Conservation (phyloP, 2,329 filamentous ascomycete genomes). For the Talaromyces sp. region DNA sequence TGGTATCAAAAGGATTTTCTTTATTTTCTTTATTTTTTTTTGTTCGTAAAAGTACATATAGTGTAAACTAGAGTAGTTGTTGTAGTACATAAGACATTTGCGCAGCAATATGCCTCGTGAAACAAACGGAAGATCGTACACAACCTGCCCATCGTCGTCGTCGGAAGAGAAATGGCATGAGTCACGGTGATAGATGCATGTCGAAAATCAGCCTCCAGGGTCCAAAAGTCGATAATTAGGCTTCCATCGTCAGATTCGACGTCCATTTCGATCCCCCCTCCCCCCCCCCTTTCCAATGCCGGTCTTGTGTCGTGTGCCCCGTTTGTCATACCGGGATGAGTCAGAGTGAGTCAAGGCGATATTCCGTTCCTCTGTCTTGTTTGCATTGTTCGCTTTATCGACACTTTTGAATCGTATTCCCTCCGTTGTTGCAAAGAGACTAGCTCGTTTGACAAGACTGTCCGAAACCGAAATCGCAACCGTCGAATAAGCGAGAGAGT, state of each 20-base stretch:
- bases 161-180: neutral
- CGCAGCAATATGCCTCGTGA: conserved; percentile 1
- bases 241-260: neutral
- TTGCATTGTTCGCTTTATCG: neutral
- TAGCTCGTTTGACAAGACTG: conserved; percentile 8
- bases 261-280: neutral
- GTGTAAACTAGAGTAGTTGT: neutral
- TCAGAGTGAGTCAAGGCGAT: conserved; percentile 2
- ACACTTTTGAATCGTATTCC: neutral
- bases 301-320: neutral
- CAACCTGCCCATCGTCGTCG: neutral
- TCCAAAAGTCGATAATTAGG: neutral
- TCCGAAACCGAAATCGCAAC: neutral
- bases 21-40: neutral
- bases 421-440: neutral
- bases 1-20: neutral
- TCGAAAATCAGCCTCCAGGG: neutral
- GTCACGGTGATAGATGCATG: neutral
- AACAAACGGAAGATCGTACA: neutral
- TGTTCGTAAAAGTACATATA: neutral
- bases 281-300: neutral
- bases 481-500: neutral
- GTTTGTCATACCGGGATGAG: neutral
- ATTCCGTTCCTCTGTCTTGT: neutral
- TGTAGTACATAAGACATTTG: conserved; percentile 8